Evolutionary conservation across 1,139 yeast genomes (phyloP).

Genomic region (Geotrichum restrictum): DNA sequence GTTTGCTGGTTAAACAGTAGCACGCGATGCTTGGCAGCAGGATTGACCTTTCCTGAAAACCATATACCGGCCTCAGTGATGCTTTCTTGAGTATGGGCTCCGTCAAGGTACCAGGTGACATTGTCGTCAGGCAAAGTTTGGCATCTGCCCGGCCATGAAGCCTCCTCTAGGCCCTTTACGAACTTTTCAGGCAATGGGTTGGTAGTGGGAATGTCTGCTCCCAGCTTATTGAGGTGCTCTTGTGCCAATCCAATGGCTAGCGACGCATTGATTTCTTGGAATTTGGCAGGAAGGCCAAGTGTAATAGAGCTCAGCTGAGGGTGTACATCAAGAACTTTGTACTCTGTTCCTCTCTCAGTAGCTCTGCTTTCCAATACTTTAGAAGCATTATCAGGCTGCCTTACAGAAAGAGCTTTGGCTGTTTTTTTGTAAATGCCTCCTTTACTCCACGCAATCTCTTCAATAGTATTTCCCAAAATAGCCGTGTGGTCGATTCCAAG

Average conservation of each 20-base stretch:
- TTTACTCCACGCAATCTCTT: constrained; percentile 93
- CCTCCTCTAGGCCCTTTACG: constrained; percentile 58
- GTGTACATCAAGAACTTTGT: constrained; percentile 51
- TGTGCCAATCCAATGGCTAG: constrained; percentile 74
- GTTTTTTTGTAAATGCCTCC: constrained; percentile 81
- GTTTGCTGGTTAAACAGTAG: constrained; percentile 91
- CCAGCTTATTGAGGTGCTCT: constrained; percentile 54
- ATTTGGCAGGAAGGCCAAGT: constrained; percentile 82
- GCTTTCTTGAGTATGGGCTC: constrained; percentile 93
- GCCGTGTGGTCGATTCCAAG: constrained; percentile 90
- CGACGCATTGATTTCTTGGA: constrained; percentile 83
- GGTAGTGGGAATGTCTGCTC: constrained; percentile 34
- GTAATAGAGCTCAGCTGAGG: constrained; percentile 36
- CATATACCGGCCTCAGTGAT: constrained; percentile 74
- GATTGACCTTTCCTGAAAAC: constrained; percentile 51
- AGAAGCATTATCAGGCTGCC: constrained; percentile 51
- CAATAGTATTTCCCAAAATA: constrained; percentile 83
- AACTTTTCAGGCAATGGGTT: constrained; percentile 55
- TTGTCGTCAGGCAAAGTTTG: constrained; percentile 57
- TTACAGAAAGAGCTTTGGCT: constrained; percentile 64
- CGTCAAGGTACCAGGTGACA: constrained; percentile 80
- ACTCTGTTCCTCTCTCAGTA: constrained; percentile 48
- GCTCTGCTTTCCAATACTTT: constrained; percentile 59
- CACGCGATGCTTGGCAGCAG: constrained; percentile 36
- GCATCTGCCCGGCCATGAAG: constrained; percentile 94